Base-by-base conservation (phyloP, 441 rosid genomes). In the Melianthus villosus region DNA sequence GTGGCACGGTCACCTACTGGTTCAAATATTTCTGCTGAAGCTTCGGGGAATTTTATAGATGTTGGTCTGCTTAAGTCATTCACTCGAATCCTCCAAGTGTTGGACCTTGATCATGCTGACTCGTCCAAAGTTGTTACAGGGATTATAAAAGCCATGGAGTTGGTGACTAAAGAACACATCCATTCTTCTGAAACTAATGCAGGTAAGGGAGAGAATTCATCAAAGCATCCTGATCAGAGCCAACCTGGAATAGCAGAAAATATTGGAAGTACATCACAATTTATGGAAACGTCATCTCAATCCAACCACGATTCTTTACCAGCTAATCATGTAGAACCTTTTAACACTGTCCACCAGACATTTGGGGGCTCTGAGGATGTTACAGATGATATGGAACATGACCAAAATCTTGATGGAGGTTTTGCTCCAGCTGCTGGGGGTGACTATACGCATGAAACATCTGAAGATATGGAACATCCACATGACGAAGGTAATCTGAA, bases 381-480 rank as follows among this genome's bases (percentile, higher is more conserved):
- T 55, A 74, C 77, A 13, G 96, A 84, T 62, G 96, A 84, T 54
- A 91, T 84, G 98, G 96, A 91, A 49, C 96, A 84, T 46, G 98
- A 84, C 49, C 96, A 82, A 62, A 96, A 91, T 63, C 70, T 79
- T 44, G 83, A 75, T 69, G 84, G 59, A 25, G 77, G 87, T 42
- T 83, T 79, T 69, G 67, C 65, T 39, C 74, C 77, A 26, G 61
- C 64, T 48, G 53, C 75, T 10, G 96, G 75, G 67, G 94, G 75
- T 46, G 96, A 91, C 45, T 82, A 64, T 56, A 84, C 82, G 98
- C 98, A 77, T 59, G 96, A 77, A 52, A 72, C 72, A 50, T 63
- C 82, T 3, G 96, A 77, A 58, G 92, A 77, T 1, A 37, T 69
- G 67, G 81, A 73, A 56, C 69, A 68, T 34, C 75, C 85, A 30